Evolutionary conservation across 1,139 yeast species (phyloP), one percentile per base, ranked within the genome.

Genomic region (Saccharomyces uvarum): DNA sequence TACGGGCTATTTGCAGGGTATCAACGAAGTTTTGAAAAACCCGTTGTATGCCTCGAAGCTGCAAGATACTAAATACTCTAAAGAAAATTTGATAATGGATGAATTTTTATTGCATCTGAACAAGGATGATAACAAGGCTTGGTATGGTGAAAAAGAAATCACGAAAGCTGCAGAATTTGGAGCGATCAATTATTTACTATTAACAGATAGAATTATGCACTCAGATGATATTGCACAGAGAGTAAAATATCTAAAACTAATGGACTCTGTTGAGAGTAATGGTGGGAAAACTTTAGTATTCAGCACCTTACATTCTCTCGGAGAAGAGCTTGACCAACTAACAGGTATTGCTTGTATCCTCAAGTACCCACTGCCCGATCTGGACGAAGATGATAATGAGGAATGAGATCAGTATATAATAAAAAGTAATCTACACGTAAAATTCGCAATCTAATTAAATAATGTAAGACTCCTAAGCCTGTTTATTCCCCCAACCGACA

Each of bases 301-400:
- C 63, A 88, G 96, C 41, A 85, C 95, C 60, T 72, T 90, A 64
- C 98, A 93, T 67, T 95, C 87, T 58, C 81, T 93, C 4, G 99
- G 99, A 9, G 86, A 83, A 59, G 97, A 93, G 70, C 74, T 93
- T 56, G 88, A 89, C 67, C 91, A 87, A 63, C 77, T 93, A 59
- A 88, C 97, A 0, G 99, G 99, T 51, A 80, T 90, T 48, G 99
- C 98, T 0, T 95, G 90, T 51, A 79, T 93, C 47, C 74, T 91
- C 62, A 84, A 83, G 59, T 93, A 86, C 65, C 96, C 98, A 0
- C 75, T 90, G 4, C 88, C 88, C 0, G 96, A 89, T 61, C 74
- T 90, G 51, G 97, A 89, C 63, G 95, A 86, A 52, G 80, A 81
- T 5, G 83, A 79, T 16, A 79, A 76, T 14, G 61, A 59, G 7